phyloP scores from a whole-genome alignment of 805 yeast genomes.

The Schwanniomyces vanrijiae region DNA sequence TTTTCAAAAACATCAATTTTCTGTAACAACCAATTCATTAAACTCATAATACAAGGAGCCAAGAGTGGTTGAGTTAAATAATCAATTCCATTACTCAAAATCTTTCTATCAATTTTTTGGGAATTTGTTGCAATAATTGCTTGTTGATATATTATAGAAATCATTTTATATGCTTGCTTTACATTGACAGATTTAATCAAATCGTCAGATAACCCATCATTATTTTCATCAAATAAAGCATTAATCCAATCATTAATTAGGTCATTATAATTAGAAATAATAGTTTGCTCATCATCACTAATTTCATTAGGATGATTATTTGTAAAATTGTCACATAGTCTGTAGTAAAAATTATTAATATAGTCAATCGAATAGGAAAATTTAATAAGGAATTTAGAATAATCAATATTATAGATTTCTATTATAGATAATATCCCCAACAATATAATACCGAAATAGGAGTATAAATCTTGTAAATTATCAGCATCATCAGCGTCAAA shows the following conservation, averaged over 20 bases:
- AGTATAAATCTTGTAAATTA: slow-evolving; percentile 63
- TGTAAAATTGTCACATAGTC: slow-evolving; percentile 32
- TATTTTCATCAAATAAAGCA: slow-evolving; percentile 67
- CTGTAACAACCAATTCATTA: slow-evolving; percentile 31
- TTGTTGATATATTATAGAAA: slow-evolving; percentile 75
- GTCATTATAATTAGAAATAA: slow-evolving; percentile 31
- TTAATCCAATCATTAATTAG: slow-evolving; percentile 66
- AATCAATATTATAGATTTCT: slow-evolving; percentile 25
- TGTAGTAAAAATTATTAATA: slow-evolving; percentile 30
- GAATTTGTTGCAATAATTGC: slow-evolving; percentile 60
- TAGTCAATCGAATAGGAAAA: slow-evolving; percentile 34
- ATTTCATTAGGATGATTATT: slow-evolving; percentile 10
- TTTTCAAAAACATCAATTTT: slow-evolving; percentile 14
- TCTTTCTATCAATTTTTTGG: slow-evolving; percentile 56
- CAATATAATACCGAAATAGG: slow-evolving; percentile 65
- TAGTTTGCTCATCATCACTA: slow-evolving; percentile 28
- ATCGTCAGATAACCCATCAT: slow-evolving; percentile 81
- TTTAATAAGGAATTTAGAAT: slow-evolving; percentile 19
- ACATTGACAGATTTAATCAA: slow-evolving; percentile 65
- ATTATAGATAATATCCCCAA: slow-evolving; percentile 31
- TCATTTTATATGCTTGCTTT: slow-evolving; percentile 63
- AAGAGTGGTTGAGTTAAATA: slow-evolving; percentile 82
- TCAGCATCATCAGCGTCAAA: slow-evolving; percentile 49
- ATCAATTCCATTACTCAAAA: slow-evolving; percentile 76
- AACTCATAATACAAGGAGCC: slow-evolving; percentile 47